Conservation (phyloP, 1,284 basidiomycete species). For the Porodaedalea pini region DNA sequence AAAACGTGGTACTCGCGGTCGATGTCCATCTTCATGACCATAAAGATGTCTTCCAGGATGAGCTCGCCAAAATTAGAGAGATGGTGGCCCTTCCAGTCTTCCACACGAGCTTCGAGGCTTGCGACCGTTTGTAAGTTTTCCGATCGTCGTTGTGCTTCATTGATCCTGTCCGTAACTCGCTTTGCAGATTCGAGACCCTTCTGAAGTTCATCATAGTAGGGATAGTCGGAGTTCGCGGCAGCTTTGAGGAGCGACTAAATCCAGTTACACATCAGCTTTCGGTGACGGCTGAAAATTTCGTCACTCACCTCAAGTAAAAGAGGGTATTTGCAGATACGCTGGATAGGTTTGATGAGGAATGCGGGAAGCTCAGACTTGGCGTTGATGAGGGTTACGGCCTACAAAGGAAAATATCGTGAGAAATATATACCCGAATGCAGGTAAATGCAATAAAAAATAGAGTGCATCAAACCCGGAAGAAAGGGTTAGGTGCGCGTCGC, state of each 20-base stretch:
- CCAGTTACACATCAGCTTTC: slow-evolving; percentile 21
- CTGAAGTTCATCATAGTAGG: slow-evolving; percentile 78
- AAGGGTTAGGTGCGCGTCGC: slow-evolving; percentile 10
- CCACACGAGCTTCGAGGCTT: slow-evolving; percentile 86
- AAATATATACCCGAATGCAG: slow-evolving; percentile 8
- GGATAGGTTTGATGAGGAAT: slow-evolving; percentile 77
- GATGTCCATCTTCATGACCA: slow-evolving; percentile 94
- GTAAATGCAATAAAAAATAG: slow-evolving; percentile 3
- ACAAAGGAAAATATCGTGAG: slow-evolving; percentile 16
- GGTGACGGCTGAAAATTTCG: slow-evolving; percentile 12
- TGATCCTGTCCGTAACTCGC: slow-evolving; percentile 93
- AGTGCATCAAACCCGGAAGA: not conserved
- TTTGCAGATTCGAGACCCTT: slow-evolving; percentile 84
- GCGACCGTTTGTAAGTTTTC: slow-evolving; percentile 87
- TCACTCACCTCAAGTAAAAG: slow-evolving; percentile 54
- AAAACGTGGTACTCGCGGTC: slow-evolving; percentile 99
- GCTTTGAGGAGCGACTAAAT: slow-evolving; percentile 75
- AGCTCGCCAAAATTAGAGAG: slow-evolving; percentile 91
- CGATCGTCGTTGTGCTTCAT: slow-evolving; percentile 87
- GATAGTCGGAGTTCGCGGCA: slow-evolving; percentile 60
- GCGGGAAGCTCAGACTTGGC: slow-evolving; percentile 85
- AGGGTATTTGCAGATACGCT: slow-evolving; percentile 78
- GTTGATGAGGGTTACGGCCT: slow-evolving; percentile 56
- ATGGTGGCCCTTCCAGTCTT: slow-evolving; percentile 99
- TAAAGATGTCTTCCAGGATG: slow-evolving; percentile 91